Base-by-base conservation (phyloP, 192 early-diverging fungal species). In the Coemansia sp. region DNA sequence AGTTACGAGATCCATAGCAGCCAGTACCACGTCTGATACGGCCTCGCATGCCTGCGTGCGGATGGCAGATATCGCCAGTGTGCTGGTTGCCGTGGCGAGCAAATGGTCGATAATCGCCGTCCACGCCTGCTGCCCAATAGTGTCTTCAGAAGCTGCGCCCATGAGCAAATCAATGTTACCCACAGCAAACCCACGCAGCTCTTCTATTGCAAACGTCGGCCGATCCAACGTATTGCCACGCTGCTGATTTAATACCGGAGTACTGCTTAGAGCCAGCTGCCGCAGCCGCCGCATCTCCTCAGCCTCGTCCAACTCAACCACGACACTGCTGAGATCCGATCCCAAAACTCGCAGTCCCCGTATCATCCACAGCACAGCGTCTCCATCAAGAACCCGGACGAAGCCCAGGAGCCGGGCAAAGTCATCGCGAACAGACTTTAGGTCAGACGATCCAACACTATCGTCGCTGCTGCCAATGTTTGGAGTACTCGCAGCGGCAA, bases 31-130 rank as follows among this genome's bases (percentile, higher is more conserved):
- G 61, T 95, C 95, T 7, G 90, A 81, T 44, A 97, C 85, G 0
- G 90, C 86, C 36, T 85, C 87, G 72, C 94, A 94, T 18, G 90
- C 90, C 71, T 96, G 94, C 3, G 84, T 83, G 20, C 95, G 87
- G 38, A 95, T 89, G 0, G 89, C 76, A 5, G 85, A 22, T 0
- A 91, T 85, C 33, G 86, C 88, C 5, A 58, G 70, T 0, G 76
- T 38, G 53, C 74, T 80, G 22, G 94, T 93, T 16, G 94, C 88
- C 10, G 92, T 92, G 10, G 90, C 87, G 29, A 97, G 87, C 53
- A 95, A 78, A 68, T 94, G 89, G 33, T 78, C 79, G 44, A 92
- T 87, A n/a, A 95, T 74, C 18, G 89, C 65, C 5, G 22, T 43
- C 74, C 78, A 76, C n/a, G 66, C 73, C 44, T 61, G 71, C 31